These are phyloP conservation scores for Phytophthora sojae DNA, from an alignment of 352 stramenopile species.

Conservation along the genomic window DNA sequence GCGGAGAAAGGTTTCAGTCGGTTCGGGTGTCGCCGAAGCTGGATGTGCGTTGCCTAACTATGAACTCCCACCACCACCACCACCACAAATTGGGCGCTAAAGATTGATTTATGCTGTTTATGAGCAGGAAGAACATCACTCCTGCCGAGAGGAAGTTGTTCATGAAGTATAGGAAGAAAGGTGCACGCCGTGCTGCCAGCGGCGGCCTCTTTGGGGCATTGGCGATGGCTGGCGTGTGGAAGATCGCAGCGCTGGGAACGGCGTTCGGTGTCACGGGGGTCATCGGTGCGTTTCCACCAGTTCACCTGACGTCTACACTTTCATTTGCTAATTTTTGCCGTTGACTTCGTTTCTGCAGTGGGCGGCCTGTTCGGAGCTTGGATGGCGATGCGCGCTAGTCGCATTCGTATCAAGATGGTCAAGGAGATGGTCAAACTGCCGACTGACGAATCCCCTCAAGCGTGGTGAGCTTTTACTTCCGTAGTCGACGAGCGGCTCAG, in stretches of 20 bases:
- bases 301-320: background rate
- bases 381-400: constrained; percentile 19
- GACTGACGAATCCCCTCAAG: constrained; percentile 13
- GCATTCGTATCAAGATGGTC: constrained; percentile 19
- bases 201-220: constrained; percentile 18
- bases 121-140: constrained; percentile 12
- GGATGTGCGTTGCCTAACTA: constrained; percentile 4
- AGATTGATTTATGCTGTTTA: background rate
- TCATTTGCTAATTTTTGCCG: background rate
- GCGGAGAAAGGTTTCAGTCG: constrained; percentile 7
- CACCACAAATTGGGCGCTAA: background rate
- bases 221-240: constrained; percentile 23
- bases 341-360: constrained; percentile 4
- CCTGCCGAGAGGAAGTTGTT: constrained; percentile 16
- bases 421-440: constrained; percentile 21
- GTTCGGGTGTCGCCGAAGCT: background rate
- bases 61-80: too few species aligned
- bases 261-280: constrained; percentile 18
- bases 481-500: too few species aligned
- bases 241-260: constrained; percentile 14
- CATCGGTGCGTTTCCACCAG: constrained; percentile 9
- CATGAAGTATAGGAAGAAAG: constrained; percentile 20
- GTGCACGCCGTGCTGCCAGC: constrained; percentile 8
- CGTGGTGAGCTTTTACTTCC: too few species aligned
- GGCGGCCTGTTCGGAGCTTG: constrained; percentile 18